A percentile compares a stretch with the other conserved stretches of the same genome.
Conservation (phyloP, 345 rosid species). For the Turnera subulata region DNA sequence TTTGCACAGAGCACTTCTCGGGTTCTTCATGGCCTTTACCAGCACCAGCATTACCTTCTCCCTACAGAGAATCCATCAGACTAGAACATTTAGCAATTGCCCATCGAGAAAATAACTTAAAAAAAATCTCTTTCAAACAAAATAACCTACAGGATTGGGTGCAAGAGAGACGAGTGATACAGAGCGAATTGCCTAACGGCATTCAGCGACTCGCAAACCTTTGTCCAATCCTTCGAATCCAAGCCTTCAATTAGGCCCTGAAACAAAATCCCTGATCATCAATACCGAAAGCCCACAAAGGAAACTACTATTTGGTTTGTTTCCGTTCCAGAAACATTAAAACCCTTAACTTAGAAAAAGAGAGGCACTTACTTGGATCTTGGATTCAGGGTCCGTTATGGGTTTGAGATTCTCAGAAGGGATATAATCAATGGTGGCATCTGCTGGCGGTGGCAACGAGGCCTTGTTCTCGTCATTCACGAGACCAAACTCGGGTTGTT, state of each 20-base stretch:
- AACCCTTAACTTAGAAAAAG: background rate
- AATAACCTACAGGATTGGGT: constrained; percentile 47
- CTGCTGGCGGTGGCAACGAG: constrained; percentile 32
- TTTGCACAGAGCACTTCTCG: constrained; percentile 90
- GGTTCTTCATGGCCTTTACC: constrained; percentile 84
- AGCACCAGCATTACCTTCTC: constrained; percentile 65
- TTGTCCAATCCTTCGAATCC: constrained; percentile 60
- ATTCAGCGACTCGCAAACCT: constrained; percentile 66
- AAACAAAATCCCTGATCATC: background rate
- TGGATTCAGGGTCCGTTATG: constrained; percentile 45
- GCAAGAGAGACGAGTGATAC: constrained; percentile 58
- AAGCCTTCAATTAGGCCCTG: constrained; percentile 59
- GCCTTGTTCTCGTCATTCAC: constrained; percentile 60
- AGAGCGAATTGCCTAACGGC: constrained; percentile 56
- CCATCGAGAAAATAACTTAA: no score
- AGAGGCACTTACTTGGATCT: constrained; percentile 38
- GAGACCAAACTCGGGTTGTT: constrained; percentile 26
- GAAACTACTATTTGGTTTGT: no score
- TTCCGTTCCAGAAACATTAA: no score
- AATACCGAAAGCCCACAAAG: background rate
- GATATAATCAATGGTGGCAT: constrained; percentile 51
- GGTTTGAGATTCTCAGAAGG: constrained; percentile 59
- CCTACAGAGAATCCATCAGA: constrained; percentile 24
- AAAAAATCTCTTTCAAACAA: background rate
- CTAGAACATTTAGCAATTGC: no score